A percentile compares a stretch with the other conserved stretches of the same genome.
These are phyloP conservation scores for Naegleria gruberi DNA, from an alignment of 208 protist genomes.

Conservation along the genomic window DNA sequence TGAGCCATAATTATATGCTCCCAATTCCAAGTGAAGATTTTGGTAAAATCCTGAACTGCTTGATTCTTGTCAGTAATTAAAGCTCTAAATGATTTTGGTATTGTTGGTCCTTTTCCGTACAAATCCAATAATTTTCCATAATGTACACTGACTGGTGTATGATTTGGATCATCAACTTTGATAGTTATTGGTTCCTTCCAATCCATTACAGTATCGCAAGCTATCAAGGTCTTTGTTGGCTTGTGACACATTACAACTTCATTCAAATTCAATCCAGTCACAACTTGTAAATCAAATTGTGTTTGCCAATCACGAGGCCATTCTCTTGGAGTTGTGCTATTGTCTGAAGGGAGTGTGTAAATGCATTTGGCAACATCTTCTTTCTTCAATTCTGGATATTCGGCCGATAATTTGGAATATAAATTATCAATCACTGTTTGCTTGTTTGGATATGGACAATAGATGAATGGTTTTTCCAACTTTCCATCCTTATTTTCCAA, in stretches of 20 bases:
- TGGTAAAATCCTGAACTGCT: background rate
- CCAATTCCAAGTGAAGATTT: background rate
- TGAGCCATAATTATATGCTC: background rate
- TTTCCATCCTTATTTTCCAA: background rate
- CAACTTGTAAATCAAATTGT: background rate
- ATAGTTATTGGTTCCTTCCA: background rate
- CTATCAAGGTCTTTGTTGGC: background rate
- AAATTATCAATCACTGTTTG: background rate
- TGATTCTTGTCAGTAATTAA: background rate
- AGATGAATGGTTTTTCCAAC: background rate
- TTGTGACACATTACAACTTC: background rate
- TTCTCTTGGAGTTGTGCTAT: background rate
- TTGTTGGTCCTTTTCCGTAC: background rate
- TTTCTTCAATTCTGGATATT: background rate
- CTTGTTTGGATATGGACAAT: background rate
- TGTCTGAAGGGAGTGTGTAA: background rate
- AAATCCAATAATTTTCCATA: background rate
- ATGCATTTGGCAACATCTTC: background rate
- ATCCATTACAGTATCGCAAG: background rate
- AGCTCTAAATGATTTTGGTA: background rate
- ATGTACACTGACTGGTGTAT: background rate
- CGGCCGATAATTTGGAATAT: background rate
- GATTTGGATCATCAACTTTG: background rate
- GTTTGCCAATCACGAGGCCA: background rate
- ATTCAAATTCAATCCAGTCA: background rate